Percentiles rank a stretch among this genome's conserved stretches.
Conservation (phyloP, 2,329 filamentous ascomycete species). For the Venturia nashicola region DNA sequence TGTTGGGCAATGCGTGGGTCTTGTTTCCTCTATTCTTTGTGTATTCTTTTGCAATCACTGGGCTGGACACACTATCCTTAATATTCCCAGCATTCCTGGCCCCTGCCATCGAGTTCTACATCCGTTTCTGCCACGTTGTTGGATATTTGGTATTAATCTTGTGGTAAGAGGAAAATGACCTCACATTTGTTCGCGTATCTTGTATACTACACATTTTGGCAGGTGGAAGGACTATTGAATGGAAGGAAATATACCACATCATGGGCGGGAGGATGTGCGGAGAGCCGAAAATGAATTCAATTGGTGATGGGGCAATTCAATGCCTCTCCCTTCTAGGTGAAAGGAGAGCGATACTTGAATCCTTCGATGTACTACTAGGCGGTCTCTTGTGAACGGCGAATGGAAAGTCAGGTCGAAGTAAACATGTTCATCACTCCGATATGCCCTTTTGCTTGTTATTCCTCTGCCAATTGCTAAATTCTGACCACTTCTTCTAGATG, state of each 20-base stretch:
- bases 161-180: neutral
- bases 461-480: too few relatives aligned
- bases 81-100: neutral
- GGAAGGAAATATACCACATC: neutral
- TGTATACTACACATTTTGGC: neutral
- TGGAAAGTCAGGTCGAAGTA: too few relatives aligned
- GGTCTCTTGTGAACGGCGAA: too few relatives aligned
- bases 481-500: too few relatives aligned
- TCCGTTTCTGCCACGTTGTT: neutral
- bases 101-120: neutral
- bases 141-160: neutral
- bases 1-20: neutral
- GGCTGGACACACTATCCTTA: constrained; percentile 8
- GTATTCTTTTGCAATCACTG: constrained; percentile 5
- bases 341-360: too few relatives aligned
- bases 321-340: too few relatives aligned
- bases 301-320: too few relatives aligned
- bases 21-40: neutral
- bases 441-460: too few relatives aligned
- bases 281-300: too few relatives aligned
- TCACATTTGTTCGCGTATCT: neutral
- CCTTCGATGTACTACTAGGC: too few relatives aligned
- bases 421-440: too few relatives aligned
- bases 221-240: neutral
- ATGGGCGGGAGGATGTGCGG: neutral